These are phyloP conservation scores for Aspergillus avenaceus DNA, from an alignment of 495 filamentous ascomycete species.

Conservation along the genomic window DNA sequence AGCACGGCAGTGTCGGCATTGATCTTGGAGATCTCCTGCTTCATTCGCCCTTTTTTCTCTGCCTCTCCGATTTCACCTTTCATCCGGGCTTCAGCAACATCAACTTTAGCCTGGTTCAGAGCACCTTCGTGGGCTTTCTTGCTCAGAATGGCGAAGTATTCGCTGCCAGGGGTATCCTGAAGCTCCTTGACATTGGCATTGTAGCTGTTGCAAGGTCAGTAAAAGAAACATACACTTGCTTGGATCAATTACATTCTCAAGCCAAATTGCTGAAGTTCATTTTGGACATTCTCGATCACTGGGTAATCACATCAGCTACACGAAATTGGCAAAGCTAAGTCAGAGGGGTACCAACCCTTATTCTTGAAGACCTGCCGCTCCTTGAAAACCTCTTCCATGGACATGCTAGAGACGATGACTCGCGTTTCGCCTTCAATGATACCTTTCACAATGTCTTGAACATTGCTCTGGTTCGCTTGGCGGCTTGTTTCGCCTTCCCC, in stretches of 20 bases:
- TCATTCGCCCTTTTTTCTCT: constrained; percentile 69
- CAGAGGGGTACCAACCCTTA: constrained; percentile 28
- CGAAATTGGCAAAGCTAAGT: background rate
- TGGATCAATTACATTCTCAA: constrained; percentile 46
- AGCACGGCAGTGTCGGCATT: constrained; percentile 75
- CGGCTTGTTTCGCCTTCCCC: constrained; percentile 4
- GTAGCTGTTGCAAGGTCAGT: constrained; percentile 44
- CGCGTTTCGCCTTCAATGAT: constrained; percentile 85
- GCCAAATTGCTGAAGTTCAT: constrained; percentile 70
- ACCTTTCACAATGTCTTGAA: constrained; percentile 81
- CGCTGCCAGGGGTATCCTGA: constrained; percentile 68
- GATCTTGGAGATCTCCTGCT: constrained; percentile 78
- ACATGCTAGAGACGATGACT: constrained; percentile 73
- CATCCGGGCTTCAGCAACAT: constrained; percentile 76
- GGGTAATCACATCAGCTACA: background rate
- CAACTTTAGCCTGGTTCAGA: constrained; percentile 71
- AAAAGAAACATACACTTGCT: background rate
- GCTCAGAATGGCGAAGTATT: constrained; percentile 74
- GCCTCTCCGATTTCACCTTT: constrained; percentile 76
- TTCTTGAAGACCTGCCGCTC: constrained; percentile 76
- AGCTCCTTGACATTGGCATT: constrained; percentile 82
- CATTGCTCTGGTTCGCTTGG: constrained; percentile 52
- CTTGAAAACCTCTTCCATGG: constrained; percentile 84
- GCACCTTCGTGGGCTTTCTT: constrained; percentile 82
- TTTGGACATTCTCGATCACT: constrained; percentile 74